Base-by-base conservation (phyloP, 306 rosid species). In the Cucumis cinereus region DNA sequence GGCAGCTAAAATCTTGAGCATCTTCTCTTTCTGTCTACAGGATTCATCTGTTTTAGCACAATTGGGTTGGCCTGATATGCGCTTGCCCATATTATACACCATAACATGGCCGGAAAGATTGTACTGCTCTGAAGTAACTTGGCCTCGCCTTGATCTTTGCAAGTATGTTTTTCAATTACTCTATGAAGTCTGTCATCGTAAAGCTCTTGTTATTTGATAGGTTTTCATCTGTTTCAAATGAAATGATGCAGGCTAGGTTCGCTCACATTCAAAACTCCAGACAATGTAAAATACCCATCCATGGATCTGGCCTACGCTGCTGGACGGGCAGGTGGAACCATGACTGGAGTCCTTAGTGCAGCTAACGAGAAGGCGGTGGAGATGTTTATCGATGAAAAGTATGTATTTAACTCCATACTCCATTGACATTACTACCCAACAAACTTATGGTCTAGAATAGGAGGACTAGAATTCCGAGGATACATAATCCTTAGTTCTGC, bases 121-220 rank as follows among this genome's bases (percentile, higher is more conserved):
- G 73, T 83, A 90, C 75, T 94, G 98, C 79, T 94, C 99, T 47
- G 99, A 94, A 90, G 49, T 90, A 79, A 87, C 99, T 11, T 92
- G 99, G 99, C 99, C 99, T n/a, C 92, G 99, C 41, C 99, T 92
- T 68, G 98, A 94, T 82, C 93, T 94, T 75, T 90, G 96, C 99
- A 94, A 94, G 99, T 94, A 94, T 38, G 81, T 6, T 23, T 33
- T 35, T 20, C 56, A 49, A 77, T 33, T 85, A 60, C 52, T 77
- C 64, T 36, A 19, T 36, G 22, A 28, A 5, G 2, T 35, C 2
- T n/a, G 5, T 36, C 43, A 19, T n/a, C 47, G 20, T 14, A 35
- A 63, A 35, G 15, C 47, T 63, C 47, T 38, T 1, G 11, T 35
- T n/a, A n/a, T n/a, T n/a, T n/a, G n/a, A n/a, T n/a, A n/a, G n/a